These are phyloP conservation scores for Meira miltonrushii DNA, from an alignment of 1,284 basidiomycete genomes.

Conservation along the genomic window DNA sequence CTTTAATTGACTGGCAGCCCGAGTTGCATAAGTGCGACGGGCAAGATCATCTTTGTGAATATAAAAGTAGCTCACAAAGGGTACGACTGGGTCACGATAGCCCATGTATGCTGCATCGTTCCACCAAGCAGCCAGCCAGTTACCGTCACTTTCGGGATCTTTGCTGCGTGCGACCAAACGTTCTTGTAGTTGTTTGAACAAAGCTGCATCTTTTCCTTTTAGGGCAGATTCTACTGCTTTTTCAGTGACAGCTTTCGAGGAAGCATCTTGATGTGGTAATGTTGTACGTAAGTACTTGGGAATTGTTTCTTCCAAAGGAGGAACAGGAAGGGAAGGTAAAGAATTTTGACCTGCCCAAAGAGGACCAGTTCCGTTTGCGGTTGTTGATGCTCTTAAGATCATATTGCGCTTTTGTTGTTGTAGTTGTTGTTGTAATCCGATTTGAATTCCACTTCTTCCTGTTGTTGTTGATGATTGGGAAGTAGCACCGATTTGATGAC, in stretches of 20 bases:
- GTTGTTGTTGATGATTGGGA: no score
- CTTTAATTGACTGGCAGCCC: slow-evolving; percentile 47
- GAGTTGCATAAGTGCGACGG: slow-evolving; percentile 31
- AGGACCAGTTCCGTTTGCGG: slow-evolving; percentile 13
- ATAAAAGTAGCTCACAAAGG: slow-evolving; percentile 93
- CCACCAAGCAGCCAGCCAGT: slow-evolving; percentile 97
- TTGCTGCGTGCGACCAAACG: slow-evolving; percentile 69
- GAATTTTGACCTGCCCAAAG: slow-evolving; percentile 30
- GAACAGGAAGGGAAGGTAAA: slow-evolving; percentile 49
- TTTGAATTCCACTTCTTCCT: no score
- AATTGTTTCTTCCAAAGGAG: slow-evolving; percentile 45
- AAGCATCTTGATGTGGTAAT: slow-evolving; percentile 33
- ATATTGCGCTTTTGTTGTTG: slow-evolving; percentile 12
- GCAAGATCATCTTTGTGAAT: slow-evolving; percentile 66
- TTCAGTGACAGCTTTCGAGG: slow-evolving; percentile 35
- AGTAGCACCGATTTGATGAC: no score
- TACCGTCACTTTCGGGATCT: slow-evolving; percentile 54
- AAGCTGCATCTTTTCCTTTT: slow-evolving; percentile 67
- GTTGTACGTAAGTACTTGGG: slow-evolving; percentile 45
- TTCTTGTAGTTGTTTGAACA: slow-evolving; percentile 70
- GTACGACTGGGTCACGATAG: slow-evolving; percentile 76
- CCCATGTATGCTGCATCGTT: slow-evolving; percentile 71
- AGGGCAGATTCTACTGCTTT: slow-evolving; percentile 57
- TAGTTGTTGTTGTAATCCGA: background rate
- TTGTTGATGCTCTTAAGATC: slow-evolving; percentile 12